Evolutionary conservation across 257 asterid genomes (phyloP), one percentile per base, ranked within the genome.

Genomic region (Solanum chaucha): DNA sequence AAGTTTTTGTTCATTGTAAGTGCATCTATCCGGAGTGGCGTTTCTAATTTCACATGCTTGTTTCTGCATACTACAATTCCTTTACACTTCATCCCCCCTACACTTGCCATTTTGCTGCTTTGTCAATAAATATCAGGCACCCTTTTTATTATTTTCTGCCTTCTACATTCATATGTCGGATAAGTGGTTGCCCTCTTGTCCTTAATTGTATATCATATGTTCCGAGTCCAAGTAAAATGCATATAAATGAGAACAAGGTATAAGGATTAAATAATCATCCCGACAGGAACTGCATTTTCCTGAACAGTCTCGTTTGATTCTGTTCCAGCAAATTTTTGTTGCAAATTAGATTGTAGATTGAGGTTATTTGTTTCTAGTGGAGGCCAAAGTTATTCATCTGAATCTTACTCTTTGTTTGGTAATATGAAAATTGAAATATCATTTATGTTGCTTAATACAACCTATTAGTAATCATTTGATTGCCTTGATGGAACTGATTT

Each of bases 1-100:
- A 92, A 92, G 95, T 96, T 61, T 94, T 86, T 77, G 99, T 95
- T 89, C 99, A 96, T 91, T 93, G 99, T 97, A 92, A 94, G 99
- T 88, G 64, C 87, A 72, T 72, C 28, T 81, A 28, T 28, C 61
- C 2, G 1, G 68, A 48, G 7, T 80, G 68, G 17, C 9, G 0
- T 80, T 80, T 44, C 67, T 80, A 46, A 10, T 80, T 46, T 46
- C 41, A 28, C 17, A 28, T 28, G 84, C 41, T 80, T 17, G 68
- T 28, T 80, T 80, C 85, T 17, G 17, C n/a, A 26, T 28, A 15
- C 10, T 46, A 15, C 65, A 26, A 30, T 17, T 80, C 85, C 67
- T 80, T 24, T 48, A 28, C 68, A 35, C 41, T 44, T 15, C 26
- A 28, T 4, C 67, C 67, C 85, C 67, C 35, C 20, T 9, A 2